Evolutionary conservation across 305 asterid species (phyloP).

Genomic region (Fraxinus velutina): DNA sequence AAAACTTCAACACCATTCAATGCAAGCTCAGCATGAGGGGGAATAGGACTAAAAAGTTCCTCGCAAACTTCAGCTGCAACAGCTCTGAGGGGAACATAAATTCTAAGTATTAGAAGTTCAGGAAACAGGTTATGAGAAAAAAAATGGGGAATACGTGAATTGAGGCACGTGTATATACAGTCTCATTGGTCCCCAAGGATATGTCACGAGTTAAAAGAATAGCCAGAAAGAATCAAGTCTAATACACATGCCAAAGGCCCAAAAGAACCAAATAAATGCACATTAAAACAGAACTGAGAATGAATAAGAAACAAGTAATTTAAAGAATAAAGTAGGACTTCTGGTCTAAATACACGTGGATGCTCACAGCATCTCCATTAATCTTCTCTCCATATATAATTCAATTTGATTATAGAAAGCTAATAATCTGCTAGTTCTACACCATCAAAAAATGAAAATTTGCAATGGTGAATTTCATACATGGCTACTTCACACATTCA

Average conservation of each 20-base stretch:
- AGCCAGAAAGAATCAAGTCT: neutral
- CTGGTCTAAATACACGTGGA: neutral
- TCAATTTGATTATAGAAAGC: neutral
- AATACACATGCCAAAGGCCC: neutral
- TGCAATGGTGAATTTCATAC: neutral
- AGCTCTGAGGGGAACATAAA: constrained; percentile 53
- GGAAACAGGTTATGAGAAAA: neutral
- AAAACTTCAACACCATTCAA: constrained; percentile 93
- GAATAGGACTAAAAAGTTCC: constrained; percentile 91
- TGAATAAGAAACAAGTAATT: neutral
- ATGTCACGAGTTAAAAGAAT: neutral
- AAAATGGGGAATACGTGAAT: neutral
- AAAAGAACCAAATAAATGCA: neutral
- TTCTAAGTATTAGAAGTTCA: neutral
- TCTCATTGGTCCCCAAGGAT: neutral
- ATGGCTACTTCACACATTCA: neutral
- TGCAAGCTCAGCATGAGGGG: constrained; percentile 96
- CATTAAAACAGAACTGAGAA: constrained; percentile 7
- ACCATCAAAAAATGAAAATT: neutral
- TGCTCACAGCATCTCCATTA: neutral
- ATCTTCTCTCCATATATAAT: constrained; percentile 8
- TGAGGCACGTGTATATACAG: neutral
- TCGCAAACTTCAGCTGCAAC: constrained; percentile 98
- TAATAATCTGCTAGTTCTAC: constrained; percentile 1
- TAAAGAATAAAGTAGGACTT: neutral